phyloP scores from a whole-genome alignment of 2,329 filamentous ascomycete species.

The Calonectria pseudoturangicola region DNA sequence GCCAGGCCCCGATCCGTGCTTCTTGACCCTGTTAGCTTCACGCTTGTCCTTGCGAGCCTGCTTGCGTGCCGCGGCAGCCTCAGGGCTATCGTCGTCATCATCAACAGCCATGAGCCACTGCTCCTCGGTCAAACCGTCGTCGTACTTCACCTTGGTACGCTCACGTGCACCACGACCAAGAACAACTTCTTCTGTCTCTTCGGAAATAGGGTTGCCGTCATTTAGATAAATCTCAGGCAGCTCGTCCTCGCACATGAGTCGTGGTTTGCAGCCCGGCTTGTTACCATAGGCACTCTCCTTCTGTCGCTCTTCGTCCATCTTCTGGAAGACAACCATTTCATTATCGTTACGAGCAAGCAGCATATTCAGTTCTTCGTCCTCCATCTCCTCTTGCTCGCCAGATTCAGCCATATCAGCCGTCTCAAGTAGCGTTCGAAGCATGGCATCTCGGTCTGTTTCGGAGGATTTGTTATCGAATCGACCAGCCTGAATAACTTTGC shows the following conservation, averaged over 20 bases:
- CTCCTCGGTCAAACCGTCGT: slow-evolving; percentile 98
- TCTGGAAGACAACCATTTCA: slow-evolving; percentile 86
- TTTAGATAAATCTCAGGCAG: slow-evolving; percentile 95
- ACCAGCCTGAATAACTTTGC: slow-evolving; percentile 99
- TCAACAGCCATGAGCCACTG: slow-evolving; percentile 99
- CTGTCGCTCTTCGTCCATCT: slow-evolving; percentile 85
- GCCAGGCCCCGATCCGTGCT: slow-evolving; percentile 57
- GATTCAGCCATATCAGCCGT: slow-evolving; percentile 82
- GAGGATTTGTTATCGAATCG: slow-evolving; percentile 99
- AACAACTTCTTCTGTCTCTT: slow-evolving; percentile 85
- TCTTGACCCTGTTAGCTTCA: slow-evolving; percentile 83
- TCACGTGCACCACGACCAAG: slow-evolving; percentile 94
- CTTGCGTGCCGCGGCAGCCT: slow-evolving; percentile 93
- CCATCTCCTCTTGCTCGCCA: slow-evolving; percentile 95
- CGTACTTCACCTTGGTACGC: slow-evolving; percentile 94
- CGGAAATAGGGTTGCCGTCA: slow-evolving; percentile 87
- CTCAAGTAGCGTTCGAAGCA: slow-evolving; percentile 94
- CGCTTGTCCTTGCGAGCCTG: slow-evolving; percentile 89
- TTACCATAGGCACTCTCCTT: slow-evolving; percentile 83
- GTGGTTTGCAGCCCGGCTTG: slow-evolving; percentile 78
- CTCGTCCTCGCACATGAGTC: slow-evolving; percentile 91
- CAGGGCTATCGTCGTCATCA: slow-evolving; percentile 94
- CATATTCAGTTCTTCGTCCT: slow-evolving; percentile 97
- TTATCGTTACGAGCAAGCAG: slow-evolving; percentile 92
- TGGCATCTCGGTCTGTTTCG: slow-evolving; percentile 97